phyloP scores from a whole-genome alignment of 2,329 filamentous ascomycete genomes.

The Cordyceps tenuipes region DNA sequence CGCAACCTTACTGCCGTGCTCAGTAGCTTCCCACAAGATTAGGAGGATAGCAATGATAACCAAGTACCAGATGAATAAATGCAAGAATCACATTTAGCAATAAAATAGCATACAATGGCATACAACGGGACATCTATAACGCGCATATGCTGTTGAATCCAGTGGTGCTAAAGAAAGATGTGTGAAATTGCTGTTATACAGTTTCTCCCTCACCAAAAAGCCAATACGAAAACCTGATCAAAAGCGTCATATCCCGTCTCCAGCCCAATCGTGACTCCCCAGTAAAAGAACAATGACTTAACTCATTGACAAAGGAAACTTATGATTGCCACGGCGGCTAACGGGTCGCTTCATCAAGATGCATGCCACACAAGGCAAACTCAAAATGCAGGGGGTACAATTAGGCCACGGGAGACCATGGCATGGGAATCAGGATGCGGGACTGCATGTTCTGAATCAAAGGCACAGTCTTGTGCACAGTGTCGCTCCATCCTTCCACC shows the following conservation, averaged over 20 bases:
- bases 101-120: neutral
- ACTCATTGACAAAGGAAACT: conserved; percentile 7
- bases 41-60: neutral
- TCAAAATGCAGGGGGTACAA: neutral
- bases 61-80: neutral
- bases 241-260: neutral
- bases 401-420: conserved; percentile 87
- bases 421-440: conserved; percentile 84
- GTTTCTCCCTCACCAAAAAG: neutral
- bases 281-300: neutral
- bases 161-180: conserved; percentile 6
- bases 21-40: conserved; percentile 43
- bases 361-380: conserved; percentile 4
- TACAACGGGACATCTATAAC: neutral
- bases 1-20: conserved; percentile 71
- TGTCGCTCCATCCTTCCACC: conserved; percentile 91
- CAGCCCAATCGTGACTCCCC: neutral
- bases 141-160: conserved; percentile 4
- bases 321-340: neutral
- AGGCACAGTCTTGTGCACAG: conserved; percentile 96
- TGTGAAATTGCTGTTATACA: conserved; percentile 10
- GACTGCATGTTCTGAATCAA: conserved; percentile 97
- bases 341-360: conserved; percentile 8
- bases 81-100: neutral
- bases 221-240: conserved; percentile 1